phyloP scores from a whole-genome alignment of 2,329 filamentous ascomycete species.

The Phyllosticta capitalensis region DNA sequence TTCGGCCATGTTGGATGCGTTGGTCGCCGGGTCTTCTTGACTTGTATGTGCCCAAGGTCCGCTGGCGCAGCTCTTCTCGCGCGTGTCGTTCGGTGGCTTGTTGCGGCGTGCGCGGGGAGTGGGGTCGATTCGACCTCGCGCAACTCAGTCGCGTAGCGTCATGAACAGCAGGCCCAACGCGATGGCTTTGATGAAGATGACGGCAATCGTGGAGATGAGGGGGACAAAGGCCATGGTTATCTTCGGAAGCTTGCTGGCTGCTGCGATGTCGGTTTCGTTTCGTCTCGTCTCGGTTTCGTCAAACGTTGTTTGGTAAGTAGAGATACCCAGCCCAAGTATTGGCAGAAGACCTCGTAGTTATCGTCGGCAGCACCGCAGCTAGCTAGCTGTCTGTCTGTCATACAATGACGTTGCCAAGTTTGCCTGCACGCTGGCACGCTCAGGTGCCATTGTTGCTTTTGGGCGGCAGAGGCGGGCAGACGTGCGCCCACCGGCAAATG shows the following conservation, averaged over 20 bases:
- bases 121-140: neutral
- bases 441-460: neutral
- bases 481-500: neutral
- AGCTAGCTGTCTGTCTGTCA: neutral
- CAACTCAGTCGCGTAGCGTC: constrained; percentile 5
- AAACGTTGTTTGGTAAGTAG: neutral
- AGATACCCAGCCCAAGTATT: neutral
- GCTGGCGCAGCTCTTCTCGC: too few species aligned
- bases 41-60: too few species aligned
- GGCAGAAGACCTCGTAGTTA: neutral
- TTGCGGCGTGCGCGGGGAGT: neutral
- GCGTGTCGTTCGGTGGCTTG: neutral
- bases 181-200: constrained; percentile 12
- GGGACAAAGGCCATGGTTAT: constrained; percentile 11
- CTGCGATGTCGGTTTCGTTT: constrained; percentile 16
- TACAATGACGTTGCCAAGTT: neutral
- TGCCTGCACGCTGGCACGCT: neutral
- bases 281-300: neutral
- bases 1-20: too few species aligned
- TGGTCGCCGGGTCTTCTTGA: too few species aligned
- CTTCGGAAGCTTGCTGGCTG: neutral
- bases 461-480: neutral
- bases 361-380: neutral
- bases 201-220: constrained; percentile 9
- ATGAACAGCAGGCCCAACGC: constrained; percentile 8